Percentiles rank a stretch among this genome's conserved stretches.
Evolutionary conservation across 2,329 filamentous ascomycete genomes (phyloP).

Genomic region (Cercospora zeina): DNA sequence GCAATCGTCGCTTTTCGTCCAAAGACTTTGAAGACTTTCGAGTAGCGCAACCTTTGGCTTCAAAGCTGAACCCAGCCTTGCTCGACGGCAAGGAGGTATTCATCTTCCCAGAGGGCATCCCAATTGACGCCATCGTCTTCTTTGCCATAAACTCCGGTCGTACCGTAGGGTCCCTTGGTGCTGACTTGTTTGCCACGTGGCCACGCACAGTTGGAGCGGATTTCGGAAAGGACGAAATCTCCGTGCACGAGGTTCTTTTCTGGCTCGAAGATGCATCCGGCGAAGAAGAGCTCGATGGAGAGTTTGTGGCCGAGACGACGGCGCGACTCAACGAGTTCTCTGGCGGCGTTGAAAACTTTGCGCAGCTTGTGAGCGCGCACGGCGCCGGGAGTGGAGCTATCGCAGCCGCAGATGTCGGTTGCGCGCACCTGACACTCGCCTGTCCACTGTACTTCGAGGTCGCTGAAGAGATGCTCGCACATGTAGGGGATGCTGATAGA

Average conservation of each 20-base stretch:
- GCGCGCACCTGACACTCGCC: conserved; percentile 54
- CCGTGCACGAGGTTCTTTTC: conserved; percentile 50
- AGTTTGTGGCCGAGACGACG: conserved; percentile 44
- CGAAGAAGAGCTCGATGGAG: conserved; percentile 54
- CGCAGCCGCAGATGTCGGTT: conserved; percentile 52
- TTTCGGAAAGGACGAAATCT: conserved; percentile 50
- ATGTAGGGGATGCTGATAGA: conserved; percentile 53
- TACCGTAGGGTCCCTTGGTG: conserved; percentile 53
- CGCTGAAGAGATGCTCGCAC: conserved; percentile 49
- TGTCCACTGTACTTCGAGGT: conserved; percentile 47
- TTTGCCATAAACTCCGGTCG: conserved; percentile 53
- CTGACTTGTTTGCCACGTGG: conserved; percentile 41
- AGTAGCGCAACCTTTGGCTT: conserved; percentile 18
- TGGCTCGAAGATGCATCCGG: conserved; percentile 54
- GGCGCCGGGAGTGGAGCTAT: conserved; percentile 40
- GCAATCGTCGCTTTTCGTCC: conserved; percentile 5
- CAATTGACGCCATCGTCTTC: conserved; percentile 47
- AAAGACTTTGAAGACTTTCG: conserved; percentile 14
- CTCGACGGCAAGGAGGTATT: conserved; percentile 38
- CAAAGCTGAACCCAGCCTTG: conserved; percentile 39
- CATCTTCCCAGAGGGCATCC: conserved; percentile 41
- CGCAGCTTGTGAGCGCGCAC: conserved; percentile 43
- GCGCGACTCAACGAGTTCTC: conserved; percentile 45
- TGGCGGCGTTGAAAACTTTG: conserved; percentile 45
- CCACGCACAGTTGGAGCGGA: conserved; percentile 47